Base-by-base conservation (phyloP, 2,329 filamentous ascomycete species). In the Alternaria ventricosa region DNA sequence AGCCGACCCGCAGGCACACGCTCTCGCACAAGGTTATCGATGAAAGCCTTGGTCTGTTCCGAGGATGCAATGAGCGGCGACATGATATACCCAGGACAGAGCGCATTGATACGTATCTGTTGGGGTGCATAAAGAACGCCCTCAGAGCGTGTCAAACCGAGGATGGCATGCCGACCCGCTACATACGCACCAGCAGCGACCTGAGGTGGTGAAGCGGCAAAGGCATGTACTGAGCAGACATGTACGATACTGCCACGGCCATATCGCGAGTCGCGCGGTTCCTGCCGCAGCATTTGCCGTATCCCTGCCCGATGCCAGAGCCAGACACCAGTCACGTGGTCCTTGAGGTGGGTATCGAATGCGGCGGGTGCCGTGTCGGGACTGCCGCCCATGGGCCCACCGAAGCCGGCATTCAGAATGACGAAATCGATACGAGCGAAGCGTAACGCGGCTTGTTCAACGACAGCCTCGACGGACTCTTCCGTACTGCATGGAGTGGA, bases 81-180 rank as follows among this genome's bases (percentile, higher is more conserved):
- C 45, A 72, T 73, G 49, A 83, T 75, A 55, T 81, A 84, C 15
- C 80, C 76, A 0, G 86, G 86, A 63, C 86, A 88, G 27, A 88
- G 83, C 7, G 84, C 85, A 67, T 88, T 88, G 71, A 88, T 84
- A 55, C 86, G 82, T 50, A 88, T 86, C 6, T 81, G 82, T 51
- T 81, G 69, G 3, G 78, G 67, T 4, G 83, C 83, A 74, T 87
- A 88, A 3, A 81, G 79, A 44, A 82, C 81, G 5, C 83, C 86
- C 63, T 87, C 85, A 3, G 80, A 82, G 66, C 80, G 82, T 15
- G 84, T 86, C 46, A 88, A 75, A 1, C 84, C 84, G 45, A 86
- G 68, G 6, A 86, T 80, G 71, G 80, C 85, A 68, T 86, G 84
- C 71, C 87, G 87, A 27, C 83, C 77, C 0, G 84, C 76, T 5